A percentile compares a stretch with the other conserved stretches of the same genome.
phyloP scores from a whole-genome alignment of 768 basidiomycete genomes.

The Leccinum pellstonianum region DNA sequence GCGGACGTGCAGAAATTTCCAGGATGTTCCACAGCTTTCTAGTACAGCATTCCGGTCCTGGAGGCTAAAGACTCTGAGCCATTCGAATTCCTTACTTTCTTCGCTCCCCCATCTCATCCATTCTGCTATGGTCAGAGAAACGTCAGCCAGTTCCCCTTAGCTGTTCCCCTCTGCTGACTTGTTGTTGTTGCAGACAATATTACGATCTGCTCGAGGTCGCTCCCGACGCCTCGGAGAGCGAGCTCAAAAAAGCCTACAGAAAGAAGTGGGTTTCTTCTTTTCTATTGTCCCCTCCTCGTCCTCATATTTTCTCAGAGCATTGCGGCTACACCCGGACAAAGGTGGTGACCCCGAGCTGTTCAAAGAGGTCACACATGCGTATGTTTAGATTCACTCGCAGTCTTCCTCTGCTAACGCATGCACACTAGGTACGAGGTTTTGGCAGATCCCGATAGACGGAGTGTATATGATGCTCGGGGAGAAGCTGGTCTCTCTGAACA shows the following conservation, averaged over 20 bases:
- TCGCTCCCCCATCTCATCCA: slow-evolving; percentile 13
- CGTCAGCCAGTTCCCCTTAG: slow-evolving; percentile 34
- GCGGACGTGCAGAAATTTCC: slow-evolving; percentile 25
- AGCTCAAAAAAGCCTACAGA: slow-evolving; percentile 94
- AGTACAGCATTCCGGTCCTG: slow-evolving; percentile 34
- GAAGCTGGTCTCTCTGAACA: slow-evolving; percentile 87
- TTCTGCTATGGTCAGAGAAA: slow-evolving; percentile 65
- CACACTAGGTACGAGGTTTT: slow-evolving; percentile 83
- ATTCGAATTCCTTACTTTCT: slow-evolving; percentile 9
- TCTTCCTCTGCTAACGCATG: slow-evolving; percentile 2
- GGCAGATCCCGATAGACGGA: slow-evolving; percentile 81
- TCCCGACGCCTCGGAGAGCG: slow-evolving; percentile 74
- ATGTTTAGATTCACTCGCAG: slow-evolving; percentile 34
- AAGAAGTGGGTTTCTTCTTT: slow-evolving; percentile 61
- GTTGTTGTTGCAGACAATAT: slow-evolving; percentile 59
- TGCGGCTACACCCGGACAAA: slow-evolving; percentile 89
- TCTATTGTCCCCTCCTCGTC: slow-evolving; percentile 1
- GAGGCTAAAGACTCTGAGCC: slow-evolving; percentile 20
- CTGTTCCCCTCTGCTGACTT: neutral
- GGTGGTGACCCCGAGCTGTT: slow-evolving; percentile 95
- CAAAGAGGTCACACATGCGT: slow-evolving; percentile 97
- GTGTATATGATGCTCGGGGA: slow-evolving; percentile 84
- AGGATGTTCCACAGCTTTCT: slow-evolving; percentile 35
- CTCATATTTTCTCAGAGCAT: slow-evolving; percentile 50
- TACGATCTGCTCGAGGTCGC: slow-evolving; percentile 91